A percentile compares a stretch with the other conserved stretches of the same genome.
These are phyloP conservation scores for Hyphopichia homilentoma DNA, from an alignment of 805 yeast species.

Conservation along the genomic window DNA sequence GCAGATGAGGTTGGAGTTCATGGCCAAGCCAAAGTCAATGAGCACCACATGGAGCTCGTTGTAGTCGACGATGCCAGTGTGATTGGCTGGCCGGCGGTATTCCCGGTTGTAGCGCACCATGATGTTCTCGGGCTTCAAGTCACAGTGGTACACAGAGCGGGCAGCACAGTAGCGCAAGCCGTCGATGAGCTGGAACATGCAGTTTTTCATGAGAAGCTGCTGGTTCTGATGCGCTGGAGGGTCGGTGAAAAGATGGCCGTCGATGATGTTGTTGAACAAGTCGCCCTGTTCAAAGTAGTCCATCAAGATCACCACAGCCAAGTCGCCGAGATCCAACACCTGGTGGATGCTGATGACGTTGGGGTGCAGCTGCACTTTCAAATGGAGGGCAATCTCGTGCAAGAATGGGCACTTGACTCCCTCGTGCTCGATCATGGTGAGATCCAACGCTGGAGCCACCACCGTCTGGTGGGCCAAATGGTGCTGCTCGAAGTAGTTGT, in stretches of 20 bases:
- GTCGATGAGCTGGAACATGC: constrained; percentile 37
- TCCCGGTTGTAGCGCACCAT: constrained; percentile 30
- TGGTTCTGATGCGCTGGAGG: constrained; percentile 51
- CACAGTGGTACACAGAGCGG: constrained; percentile 36
- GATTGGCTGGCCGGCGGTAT: constrained; percentile 15
- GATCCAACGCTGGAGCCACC: constrained; percentile 15
- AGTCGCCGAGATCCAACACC: constrained; percentile 55
- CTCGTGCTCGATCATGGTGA: constrained; percentile 20
- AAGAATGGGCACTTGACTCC: constrained; percentile 34
- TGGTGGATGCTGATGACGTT: constrained; percentile 74
- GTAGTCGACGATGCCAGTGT: constrained; percentile 25
- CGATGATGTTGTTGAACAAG: constrained; percentile 81
- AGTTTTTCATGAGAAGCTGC: constrained; percentile 43
- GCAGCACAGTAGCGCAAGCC: constrained; percentile 32
- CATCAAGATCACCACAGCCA: constrained; percentile 68
- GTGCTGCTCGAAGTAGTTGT: constrained; percentile 11
- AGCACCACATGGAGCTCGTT: constrained; percentile 54
- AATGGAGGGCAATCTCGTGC: constrained; percentile 71
- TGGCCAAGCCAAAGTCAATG: constrained; percentile 90
- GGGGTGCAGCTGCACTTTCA: constrained; percentile 72
- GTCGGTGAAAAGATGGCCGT: constrained; percentile 55
- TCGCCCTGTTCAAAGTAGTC: constrained; percentile 87
- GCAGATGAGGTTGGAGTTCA: constrained; percentile 52
- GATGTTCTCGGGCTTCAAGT: constrained; percentile 40
- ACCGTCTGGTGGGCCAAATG: constrained; percentile 9